Conservation (phyloP, 306 rosid genomes). For the Prosopis cineraria region DNA sequence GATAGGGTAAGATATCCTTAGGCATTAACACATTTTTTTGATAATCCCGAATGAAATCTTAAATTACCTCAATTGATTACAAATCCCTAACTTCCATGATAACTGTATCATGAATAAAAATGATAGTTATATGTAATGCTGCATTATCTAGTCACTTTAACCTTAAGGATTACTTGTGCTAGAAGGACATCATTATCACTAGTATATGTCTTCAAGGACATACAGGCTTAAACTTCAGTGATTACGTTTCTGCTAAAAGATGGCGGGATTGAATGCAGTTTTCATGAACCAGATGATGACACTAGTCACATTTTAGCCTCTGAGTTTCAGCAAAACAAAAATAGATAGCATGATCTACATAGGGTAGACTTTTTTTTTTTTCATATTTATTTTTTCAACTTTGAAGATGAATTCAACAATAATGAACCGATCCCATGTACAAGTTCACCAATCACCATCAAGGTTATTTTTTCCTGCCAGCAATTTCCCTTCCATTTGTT, state of each 20-base stretch:
- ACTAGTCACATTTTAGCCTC: background rate
- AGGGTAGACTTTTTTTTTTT: background rate
- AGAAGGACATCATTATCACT: background rate
- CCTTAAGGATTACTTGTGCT: too few relatives aligned
- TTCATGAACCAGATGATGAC: background rate
- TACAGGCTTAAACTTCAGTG: background rate
- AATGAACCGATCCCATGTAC: background rate
- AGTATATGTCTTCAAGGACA: background rate
- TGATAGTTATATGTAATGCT: background rate
- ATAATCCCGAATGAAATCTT: background rate
- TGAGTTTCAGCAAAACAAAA: background rate
- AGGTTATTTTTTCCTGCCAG: background rate
- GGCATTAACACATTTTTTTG: background rate
- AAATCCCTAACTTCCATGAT: background rate
- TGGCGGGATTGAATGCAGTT: background rate
- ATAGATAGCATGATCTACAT: background rate
- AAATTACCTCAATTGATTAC: background rate
- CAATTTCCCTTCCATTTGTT: background rate
- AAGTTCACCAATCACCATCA: background rate
- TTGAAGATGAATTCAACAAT: background rate
- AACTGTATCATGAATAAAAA: background rate
- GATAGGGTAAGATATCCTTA: background rate
- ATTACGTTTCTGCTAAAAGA: background rate
- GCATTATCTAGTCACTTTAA: background rate
- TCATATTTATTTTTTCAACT: too few relatives aligned